Percentiles rank a stretch among this genome's conserved stretches.
Conservation (phyloP, 108 stramenopile species). For the Cylindrotheca fusiformis region DNA sequence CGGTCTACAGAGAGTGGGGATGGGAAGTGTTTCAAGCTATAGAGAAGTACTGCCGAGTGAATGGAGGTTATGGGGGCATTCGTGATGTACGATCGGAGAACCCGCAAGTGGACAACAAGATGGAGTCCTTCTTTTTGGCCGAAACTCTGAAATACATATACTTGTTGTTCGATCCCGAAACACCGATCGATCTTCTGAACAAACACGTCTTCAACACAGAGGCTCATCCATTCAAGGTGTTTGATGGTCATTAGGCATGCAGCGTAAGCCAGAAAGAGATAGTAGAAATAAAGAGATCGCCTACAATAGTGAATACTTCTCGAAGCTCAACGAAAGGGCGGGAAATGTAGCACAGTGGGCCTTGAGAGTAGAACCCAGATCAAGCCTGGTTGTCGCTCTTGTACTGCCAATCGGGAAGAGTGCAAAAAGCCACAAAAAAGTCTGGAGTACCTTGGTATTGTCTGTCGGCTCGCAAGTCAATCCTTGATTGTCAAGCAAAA, state of each 20-base stretch:
- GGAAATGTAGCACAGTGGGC: too few species aligned
- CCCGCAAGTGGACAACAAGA: slow-evolving; percentile 64
- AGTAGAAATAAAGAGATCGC: too few species aligned
- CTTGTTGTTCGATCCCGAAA: slow-evolving; percentile 91
- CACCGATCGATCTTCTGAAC: slow-evolving; percentile 75
- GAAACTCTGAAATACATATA: slow-evolving; percentile 97
- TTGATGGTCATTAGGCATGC: too few species aligned
- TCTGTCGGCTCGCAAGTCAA: slow-evolving; percentile 54
- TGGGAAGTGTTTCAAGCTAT: slow-evolving; percentile 95
- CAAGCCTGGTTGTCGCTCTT: slow-evolving; percentile 62
- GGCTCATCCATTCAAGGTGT: too few species aligned
- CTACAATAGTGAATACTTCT: too few species aligned
- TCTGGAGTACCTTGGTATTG: slow-evolving; percentile 54
- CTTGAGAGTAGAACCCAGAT: slow-evolving; percentile 43
- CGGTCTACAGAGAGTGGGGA: slow-evolving; percentile 95
- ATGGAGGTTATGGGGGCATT: slow-evolving; percentile 75
- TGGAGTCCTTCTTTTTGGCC: slow-evolving; percentile 96
- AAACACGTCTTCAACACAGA: slow-evolving; percentile 98
- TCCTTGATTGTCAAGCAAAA: slow-evolving; percentile 30
- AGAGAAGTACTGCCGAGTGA: slow-evolving; percentile 82
- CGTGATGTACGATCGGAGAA: slow-evolving; percentile 55
- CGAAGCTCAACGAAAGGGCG: too few species aligned
- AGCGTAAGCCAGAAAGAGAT: too few species aligned
- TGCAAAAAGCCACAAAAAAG: slow-evolving; percentile 50
- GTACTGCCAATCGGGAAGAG: slow-evolving; percentile 66